phyloP scores from a whole-genome alignment of 2,329 filamentous ascomycete species.

The Diaporthe helianthi region DNA sequence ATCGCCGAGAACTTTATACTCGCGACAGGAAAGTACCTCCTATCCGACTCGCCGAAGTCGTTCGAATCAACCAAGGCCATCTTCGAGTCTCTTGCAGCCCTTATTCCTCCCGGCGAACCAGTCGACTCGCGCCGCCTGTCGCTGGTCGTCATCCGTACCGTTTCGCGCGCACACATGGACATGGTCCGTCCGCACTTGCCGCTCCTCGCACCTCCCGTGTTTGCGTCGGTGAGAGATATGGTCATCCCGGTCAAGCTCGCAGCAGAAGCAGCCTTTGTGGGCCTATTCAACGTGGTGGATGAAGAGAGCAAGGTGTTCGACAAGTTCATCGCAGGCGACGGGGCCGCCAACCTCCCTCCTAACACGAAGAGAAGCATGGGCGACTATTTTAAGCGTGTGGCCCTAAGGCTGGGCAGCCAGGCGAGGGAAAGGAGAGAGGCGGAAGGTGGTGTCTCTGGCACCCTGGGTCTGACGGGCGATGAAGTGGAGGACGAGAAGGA shows the following conservation, averaged over 20 bases:
- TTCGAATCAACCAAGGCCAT: conserved; percentile 82
- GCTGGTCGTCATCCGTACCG: conserved; percentile 86
- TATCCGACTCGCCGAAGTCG: conserved; percentile 70
- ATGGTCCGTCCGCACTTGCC: conserved; percentile 82
- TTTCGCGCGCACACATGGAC: conserved; percentile 80
- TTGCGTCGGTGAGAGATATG: conserved; percentile 86
- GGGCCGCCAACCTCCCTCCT: conserved; percentile 68
- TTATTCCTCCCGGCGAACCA: conserved; percentile 79
- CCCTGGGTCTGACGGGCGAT: conserved; percentile 82
- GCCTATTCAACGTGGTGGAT: conserved; percentile 88
- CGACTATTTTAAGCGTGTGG: conserved; percentile 97
- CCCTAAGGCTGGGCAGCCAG: conserved; percentile 82
- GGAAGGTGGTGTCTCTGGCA: conserved; percentile 84
- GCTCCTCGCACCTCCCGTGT: conserved; percentile 82
- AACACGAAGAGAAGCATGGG: conserved; percentile 87
- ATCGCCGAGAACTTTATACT: conserved; percentile 89
- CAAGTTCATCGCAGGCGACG: conserved; percentile 79
- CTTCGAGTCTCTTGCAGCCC: conserved; percentile 77
- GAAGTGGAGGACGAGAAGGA: conserved; percentile 94
- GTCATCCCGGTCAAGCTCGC: conserved; percentile 96
- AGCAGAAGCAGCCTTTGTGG: conserved; percentile 91
- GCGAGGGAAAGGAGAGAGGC: conserved; percentile 89
- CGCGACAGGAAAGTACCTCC: conserved; percentile 88
- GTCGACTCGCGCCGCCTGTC: conserved; percentile 85
- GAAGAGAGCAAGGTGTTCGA: conserved; percentile 88